Conservation (phyloP, 768 basidiomycete genomes). For the Suillus clintonianus region DNA sequence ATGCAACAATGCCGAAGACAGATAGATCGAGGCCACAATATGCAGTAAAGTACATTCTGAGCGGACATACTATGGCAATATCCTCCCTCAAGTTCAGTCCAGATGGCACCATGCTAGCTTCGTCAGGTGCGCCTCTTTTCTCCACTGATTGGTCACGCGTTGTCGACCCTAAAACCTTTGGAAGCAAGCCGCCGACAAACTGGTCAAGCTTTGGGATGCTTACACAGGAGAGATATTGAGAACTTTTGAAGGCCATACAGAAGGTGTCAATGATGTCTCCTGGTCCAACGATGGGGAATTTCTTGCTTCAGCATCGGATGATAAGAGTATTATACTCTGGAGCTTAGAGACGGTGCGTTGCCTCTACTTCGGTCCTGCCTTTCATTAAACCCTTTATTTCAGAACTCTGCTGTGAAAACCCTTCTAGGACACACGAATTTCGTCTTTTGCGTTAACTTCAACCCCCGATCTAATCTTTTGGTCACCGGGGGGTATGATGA, state of each 20-base stretch:
- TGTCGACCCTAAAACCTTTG: conserved; percentile 28
- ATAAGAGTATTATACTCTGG: conserved; percentile 88
- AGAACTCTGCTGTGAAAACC: conserved; percentile 64
- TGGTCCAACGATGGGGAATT: conserved; percentile 85
- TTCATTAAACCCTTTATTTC: conserved; percentile 3
- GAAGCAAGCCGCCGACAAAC: conserved; percentile 80
- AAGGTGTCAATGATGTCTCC: conserved; percentile 88
- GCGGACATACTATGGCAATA: conserved; percentile 82
- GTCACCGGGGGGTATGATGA: conserved; percentile 97
- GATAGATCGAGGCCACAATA: conserved; percentile 47
- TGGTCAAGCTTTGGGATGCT: conserved; percentile 79
- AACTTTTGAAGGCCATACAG: conserved; percentile 71
- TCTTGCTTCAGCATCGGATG: conserved; percentile 92
- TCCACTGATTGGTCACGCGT: conserved; percentile 5
- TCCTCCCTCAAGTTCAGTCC: conserved; percentile 89
- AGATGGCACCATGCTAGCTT: conserved; percentile 79
- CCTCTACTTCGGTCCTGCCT: conserved; percentile 4
- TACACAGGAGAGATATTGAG: conserved; percentile 71
- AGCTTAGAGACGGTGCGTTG: conserved; percentile 60
- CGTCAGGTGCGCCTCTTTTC: conserved; percentile 63
- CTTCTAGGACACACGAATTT: conserved; percentile 90
- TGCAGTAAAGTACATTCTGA: conserved; percentile 59
- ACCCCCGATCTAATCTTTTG: conserved; percentile 85
- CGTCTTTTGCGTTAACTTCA: conserved; percentile 92
- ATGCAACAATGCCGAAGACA: conserved; percentile 1